Evolutionary conservation across 139 green algal species (phyloP).

Genomic region (Closterium sp.): DNA sequence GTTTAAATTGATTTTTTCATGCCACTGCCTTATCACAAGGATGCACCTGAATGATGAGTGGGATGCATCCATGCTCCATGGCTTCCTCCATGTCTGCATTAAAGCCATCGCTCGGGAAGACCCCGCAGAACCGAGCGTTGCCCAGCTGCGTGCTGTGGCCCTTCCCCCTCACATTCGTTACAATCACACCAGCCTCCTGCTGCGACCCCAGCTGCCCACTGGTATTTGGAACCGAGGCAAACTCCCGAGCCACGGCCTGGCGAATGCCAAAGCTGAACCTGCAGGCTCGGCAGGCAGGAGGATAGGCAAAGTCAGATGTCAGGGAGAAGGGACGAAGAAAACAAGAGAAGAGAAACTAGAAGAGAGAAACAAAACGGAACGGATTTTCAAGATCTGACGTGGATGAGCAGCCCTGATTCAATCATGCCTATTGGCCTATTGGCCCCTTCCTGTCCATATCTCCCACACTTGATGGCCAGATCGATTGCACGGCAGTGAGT

Average conservation of each 20-base stretch:
- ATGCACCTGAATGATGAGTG: conserved; percentile 18
- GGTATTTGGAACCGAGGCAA: neutral
- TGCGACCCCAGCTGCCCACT: neutral
- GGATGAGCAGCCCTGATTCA: too few relatives aligned
- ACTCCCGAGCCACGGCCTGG: conserved; percentile 12
- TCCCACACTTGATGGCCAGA: neutral
- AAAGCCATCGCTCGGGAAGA: conserved; percentile 11
- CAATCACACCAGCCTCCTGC: conserved; percentile 8
- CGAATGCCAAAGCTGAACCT: conserved; percentile 39
- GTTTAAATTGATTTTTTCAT: too few relatives aligned
- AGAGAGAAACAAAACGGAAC: too few relatives aligned
- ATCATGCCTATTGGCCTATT: too few relatives aligned
- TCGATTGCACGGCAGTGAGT: neutral
- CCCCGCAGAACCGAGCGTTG: conserved; percentile 1
- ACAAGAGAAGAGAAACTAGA: too few relatives aligned
- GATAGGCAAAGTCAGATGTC: neutral
- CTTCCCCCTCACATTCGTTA: neutral
- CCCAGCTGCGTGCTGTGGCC: neutral
- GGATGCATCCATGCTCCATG: conserved; percentile 9
- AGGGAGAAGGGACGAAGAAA: too few relatives aligned
- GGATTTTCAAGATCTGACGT: too few relatives aligned
- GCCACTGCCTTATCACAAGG: neutral
- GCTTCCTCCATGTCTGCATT: conserved; percentile 1
- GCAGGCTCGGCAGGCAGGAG: neutral
- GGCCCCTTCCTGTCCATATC: too few relatives aligned